Percentiles rank a stretch among this genome's conserved stretches.
These are phyloP conservation scores for Backusella westeae DNA, from an alignment of 192 early-diverging fungal species.

Conservation along the genomic window DNA sequence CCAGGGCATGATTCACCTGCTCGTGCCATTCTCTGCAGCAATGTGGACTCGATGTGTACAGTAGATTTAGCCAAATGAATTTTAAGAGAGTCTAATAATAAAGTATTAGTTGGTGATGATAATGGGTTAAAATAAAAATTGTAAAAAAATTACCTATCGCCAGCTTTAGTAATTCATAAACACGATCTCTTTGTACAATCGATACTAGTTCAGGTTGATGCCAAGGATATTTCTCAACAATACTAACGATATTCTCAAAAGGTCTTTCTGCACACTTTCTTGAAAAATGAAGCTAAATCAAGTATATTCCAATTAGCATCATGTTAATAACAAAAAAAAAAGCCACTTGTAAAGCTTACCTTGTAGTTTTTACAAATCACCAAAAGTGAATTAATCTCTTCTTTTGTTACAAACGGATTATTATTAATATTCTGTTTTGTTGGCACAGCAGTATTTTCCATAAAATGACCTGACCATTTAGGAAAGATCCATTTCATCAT, in stretches of 20 bases:
- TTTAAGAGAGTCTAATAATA: slow-evolving; percentile 53
- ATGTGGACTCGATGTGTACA: slow-evolving; percentile 54
- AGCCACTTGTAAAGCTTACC: slow-evolving; percentile 32
- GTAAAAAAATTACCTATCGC: slow-evolving; percentile 30
- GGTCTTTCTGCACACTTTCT: slow-evolving; percentile 72
- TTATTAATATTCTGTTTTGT: slow-evolving; percentile 7
- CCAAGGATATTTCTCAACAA: slow-evolving; percentile 75
- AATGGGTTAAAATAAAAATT: not conserved
- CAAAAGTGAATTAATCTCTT: slow-evolving; percentile 72
- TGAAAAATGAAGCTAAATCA: slow-evolving; percentile 66
- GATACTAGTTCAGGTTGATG: slow-evolving; percentile 57
- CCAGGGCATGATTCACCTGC: slow-evolving; percentile 65
- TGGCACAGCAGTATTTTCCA: slow-evolving; percentile 39
- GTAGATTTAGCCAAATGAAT: slow-evolving; percentile 57
- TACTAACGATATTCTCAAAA: slow-evolving; percentile 75
- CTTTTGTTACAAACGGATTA: slow-evolving; percentile 53
- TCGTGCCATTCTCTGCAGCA: slow-evolving; percentile 55
- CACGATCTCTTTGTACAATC: slow-evolving; percentile 69
- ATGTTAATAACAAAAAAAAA: slow-evolving; percentile 43
- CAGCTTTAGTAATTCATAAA: slow-evolving; percentile 62
- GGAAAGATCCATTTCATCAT: slow-evolving; percentile 52
- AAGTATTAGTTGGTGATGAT: not conserved
- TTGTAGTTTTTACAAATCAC: slow-evolving; percentile 73
- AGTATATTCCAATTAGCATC: slow-evolving; percentile 54
- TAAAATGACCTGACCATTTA: slow-evolving; percentile 58